Base-by-base conservation (phyloP, 352 stramenopile genomes). In the Phytophthora pini region DNA sequence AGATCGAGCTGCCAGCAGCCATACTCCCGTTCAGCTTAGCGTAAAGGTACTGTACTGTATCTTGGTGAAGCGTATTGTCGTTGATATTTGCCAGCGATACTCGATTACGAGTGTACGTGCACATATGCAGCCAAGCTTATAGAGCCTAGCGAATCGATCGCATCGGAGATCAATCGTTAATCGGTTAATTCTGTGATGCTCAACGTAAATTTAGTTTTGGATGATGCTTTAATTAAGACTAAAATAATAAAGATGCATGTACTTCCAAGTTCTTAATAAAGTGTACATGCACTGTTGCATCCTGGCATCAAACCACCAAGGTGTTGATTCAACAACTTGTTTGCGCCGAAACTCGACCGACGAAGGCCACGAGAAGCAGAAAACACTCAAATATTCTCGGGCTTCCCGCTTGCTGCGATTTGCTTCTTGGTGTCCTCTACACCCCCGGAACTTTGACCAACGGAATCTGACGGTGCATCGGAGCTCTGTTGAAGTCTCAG, bases 341-440 rank as follows among this genome's bases (percentile, higher is more conserved):
- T 44, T 56, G 27, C 34, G 11, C 39, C 26, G 26, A 50, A 3
- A 5, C 11, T 40, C 34, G 36, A 7, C 22, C 53, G 22, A 20
- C 45, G n/a, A 48, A 49, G 10, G 15, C 10, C 10, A 17, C 36
- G 31, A 26, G 6, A 31, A 20, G 34, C 24, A 56, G n/a, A 55
- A 55, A 48, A 31, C 22, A 34, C 40, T 55, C 55, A 62, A 56
- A 56, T 29, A 50, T 50, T 56, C 56, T 3, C 22, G 15, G 46
- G 17, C 22, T 66, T 66, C 58, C 58, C 38, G 27, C 15, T 53
- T 58, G 31, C 26, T 24, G 48, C 20, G 48, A 66, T 66, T 66
- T 59, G 58, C 5, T 59, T 40, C 48, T 48, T 61, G 27, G 32
- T 55, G 49, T 44, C 59, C 43, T 67, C 56, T 65, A 65, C 56